A percentile compares a stretch with the other conserved stretches of the same genome.
Evolutionary conservation across 2,329 filamentous ascomycete species (phyloP).

Genomic region (Penicillium sp.): DNA sequence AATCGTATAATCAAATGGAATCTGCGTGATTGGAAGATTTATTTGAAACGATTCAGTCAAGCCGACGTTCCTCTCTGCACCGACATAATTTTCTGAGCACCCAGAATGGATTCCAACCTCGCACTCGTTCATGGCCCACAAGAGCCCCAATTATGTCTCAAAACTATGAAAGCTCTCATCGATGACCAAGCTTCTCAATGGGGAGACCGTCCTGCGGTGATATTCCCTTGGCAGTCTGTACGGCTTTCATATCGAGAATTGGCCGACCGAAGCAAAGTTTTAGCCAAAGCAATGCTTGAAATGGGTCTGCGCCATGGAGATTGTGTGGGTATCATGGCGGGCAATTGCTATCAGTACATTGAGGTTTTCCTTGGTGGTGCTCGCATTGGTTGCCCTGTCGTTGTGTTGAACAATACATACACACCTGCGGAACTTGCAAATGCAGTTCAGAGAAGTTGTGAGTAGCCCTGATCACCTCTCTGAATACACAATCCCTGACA

Average conservation of each 20-base stretch:
- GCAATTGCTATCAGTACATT: constrained; percentile 54
- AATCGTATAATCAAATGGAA: background rate
- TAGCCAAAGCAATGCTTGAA: constrained; percentile 62
- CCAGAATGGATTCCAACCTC: constrained; percentile 7
- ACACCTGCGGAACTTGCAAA: constrained; percentile 23
- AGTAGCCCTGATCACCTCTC: too few species aligned
- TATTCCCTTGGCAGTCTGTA: constrained; percentile 25
- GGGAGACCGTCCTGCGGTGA: constrained; percentile 7
- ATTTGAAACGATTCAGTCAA: background rate
- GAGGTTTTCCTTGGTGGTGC: constrained; percentile 59
- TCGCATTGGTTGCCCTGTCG: constrained; percentile 33
- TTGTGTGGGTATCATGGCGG: constrained; percentile 70
- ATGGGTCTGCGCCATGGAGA: constrained; percentile 68
- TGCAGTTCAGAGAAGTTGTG: constrained; percentile 23
- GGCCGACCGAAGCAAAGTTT: constrained; percentile 14
- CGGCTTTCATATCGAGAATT: constrained; percentile 24
- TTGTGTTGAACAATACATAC: constrained; percentile 39
- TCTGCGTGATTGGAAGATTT: background rate
- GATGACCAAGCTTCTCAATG: constrained; percentile 20
- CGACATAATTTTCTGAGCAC: background rate
- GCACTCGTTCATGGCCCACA: constrained; percentile 23
- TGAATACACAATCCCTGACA: background rate
- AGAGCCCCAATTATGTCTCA: constrained; percentile 22
- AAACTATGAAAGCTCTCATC: constrained; percentile 22
- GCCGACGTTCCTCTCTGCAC: background rate